These are phyloP conservation scores for Phalaenopsis equestris DNA, from an alignment of 106 monocot genomes.

Conservation along the genomic window DNA sequence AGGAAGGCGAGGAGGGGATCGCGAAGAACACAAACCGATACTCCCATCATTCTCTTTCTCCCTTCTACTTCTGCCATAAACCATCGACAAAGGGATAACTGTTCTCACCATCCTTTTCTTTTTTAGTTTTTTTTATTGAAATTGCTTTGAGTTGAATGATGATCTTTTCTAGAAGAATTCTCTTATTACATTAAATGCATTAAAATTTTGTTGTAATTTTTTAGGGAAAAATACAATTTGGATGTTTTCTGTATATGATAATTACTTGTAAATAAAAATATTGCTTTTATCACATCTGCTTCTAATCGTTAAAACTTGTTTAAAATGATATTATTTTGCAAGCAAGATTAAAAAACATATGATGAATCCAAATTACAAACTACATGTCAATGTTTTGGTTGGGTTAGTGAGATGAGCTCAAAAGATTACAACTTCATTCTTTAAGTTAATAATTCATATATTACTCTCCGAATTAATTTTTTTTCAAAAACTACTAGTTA, in stretches of 20 bases:
- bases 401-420: not conserved
- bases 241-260: not conserved
- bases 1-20: too few species aligned
- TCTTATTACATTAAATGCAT: conserved; percentile 1
- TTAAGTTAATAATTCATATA: not conserved
- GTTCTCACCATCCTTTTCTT: too few species aligned
- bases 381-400: not conserved
- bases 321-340: conserved; percentile 5
- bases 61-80: too few species aligned
- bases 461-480: not conserved
- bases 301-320: too few species aligned
- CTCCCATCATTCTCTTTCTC: too few species aligned
- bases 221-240: not conserved
- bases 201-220: not conserved
- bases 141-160: not conserved
- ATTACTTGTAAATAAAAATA: not conserved
- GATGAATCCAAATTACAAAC: not conserved
- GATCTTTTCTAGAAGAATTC: not conserved
- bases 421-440: not conserved
- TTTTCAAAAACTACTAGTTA: not conserved
- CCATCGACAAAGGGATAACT: too few species aligned
- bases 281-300: not conserved
- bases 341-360: not conserved
- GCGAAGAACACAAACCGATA: too few species aligned
- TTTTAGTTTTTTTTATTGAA: not conserved